Conservation (phyloP, 768 basidiomycete genomes). For the Cytidiella melzeri region DNA sequence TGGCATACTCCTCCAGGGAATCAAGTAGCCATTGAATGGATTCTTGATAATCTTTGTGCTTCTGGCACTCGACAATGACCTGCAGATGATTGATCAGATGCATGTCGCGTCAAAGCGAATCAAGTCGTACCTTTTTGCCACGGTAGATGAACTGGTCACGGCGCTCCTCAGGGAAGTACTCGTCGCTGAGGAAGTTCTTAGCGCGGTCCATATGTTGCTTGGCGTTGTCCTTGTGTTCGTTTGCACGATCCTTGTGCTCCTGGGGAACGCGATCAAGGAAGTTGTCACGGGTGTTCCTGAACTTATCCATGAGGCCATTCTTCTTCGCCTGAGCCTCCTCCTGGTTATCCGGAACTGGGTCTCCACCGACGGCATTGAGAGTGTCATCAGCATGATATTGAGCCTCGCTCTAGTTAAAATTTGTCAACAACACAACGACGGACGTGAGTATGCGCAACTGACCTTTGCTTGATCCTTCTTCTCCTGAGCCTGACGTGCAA, state of each 20-base stretch:
- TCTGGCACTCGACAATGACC: constrained; percentile 89
- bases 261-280: constrained; percentile 57
- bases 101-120: neutral
- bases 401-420: constrained; percentile 14
- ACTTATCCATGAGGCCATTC: constrained; percentile 25
- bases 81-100: constrained; percentile 15
- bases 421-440: no score
- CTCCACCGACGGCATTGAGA: constrained; percentile 21
- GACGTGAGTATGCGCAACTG: no score
- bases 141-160: constrained; percentile 92
- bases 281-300: constrained; percentile 29
- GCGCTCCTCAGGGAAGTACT: constrained; percentile 87
- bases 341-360: constrained; percentile 24
- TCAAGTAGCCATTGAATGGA: constrained; percentile 69
- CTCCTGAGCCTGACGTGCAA: constrained; percentile 13
- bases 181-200: constrained; percentile 67
- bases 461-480: constrained; percentile 13
- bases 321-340: constrained; percentile 35
- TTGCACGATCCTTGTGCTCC: constrained; percentile 53
- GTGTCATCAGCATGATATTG: constrained; percentile 18
- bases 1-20: constrained; percentile 55
- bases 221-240: constrained; percentile 40
- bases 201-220: constrained; percentile 49
- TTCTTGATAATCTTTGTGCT: constrained; percentile 85
- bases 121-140: constrained; percentile 67